Percentiles rank a stretch among this genome's conserved stretches.
Conservation (phyloP, 495 filamentous ascomycete genomes). For the Tuber melanosporum region DNA sequence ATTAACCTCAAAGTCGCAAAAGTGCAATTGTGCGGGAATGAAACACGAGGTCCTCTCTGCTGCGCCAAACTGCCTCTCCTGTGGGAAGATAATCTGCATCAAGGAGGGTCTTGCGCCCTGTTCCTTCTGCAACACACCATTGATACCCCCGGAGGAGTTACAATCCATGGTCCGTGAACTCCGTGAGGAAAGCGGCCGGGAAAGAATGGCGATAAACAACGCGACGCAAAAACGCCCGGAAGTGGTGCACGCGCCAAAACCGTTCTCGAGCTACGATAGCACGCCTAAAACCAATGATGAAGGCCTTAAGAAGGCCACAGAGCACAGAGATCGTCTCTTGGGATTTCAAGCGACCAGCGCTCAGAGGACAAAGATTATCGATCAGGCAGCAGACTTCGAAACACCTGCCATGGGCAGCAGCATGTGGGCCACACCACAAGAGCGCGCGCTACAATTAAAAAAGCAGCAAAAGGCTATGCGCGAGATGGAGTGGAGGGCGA, state of each 20-base stretch:
- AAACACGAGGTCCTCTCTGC: constrained; percentile 78
- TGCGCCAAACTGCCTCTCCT: constrained; percentile 84
- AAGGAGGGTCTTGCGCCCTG: constrained; percentile 92
- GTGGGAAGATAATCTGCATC: constrained; percentile 94
- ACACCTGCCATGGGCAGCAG: constrained; percentile 57
- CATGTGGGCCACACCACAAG: constrained; percentile 82
- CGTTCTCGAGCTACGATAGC: constrained; percentile 46
- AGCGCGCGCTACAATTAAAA: constrained; percentile 81
- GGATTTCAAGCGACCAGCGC: constrained; percentile 84
- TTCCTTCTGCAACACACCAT: constrained; percentile 74
- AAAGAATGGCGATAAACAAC: constrained; percentile 75
- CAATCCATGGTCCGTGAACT: constrained; percentile 80
- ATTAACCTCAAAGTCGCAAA: constrained; percentile 52
- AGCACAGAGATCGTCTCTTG: constrained; percentile 77
- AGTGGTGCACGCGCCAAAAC: constrained; percentile 49
- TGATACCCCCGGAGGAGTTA: constrained; percentile 65
- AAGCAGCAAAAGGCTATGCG: constrained; percentile 79
- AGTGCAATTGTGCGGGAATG: constrained; percentile 77
- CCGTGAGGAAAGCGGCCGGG: constrained; percentile 75
- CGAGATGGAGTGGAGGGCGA: constrained; percentile 83
- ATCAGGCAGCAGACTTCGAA: constrained; percentile 93
- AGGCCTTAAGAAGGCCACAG: constrained; percentile 55
- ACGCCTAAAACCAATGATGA: constrained; percentile 47
- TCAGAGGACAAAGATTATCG: constrained; percentile 74
- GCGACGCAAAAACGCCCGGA: constrained; percentile 59